Percentiles rank a stretch among this genome's conserved stretches.
These are phyloP conservation scores for Neonectria magnoliae DNA, from an alignment of 2,329 filamentous ascomycete genomes.

Conservation along the genomic window DNA sequence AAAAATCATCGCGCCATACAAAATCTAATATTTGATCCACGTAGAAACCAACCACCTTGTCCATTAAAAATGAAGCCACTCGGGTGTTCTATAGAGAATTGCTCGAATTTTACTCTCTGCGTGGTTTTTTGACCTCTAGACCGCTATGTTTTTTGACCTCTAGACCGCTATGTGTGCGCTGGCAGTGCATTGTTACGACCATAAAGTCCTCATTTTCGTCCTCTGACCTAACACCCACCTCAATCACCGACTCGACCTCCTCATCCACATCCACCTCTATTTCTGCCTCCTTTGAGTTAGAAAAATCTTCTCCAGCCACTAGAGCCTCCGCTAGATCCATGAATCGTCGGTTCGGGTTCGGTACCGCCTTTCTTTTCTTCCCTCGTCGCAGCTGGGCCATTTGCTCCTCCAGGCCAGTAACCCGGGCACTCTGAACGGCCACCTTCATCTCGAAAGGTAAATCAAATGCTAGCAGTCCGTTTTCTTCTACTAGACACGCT, in stretches of 20 bases:
- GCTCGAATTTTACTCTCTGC: not conserved
- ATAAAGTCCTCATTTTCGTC: not conserved
- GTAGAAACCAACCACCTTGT: not conserved
- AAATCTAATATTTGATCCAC: no score
- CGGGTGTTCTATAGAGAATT: not conserved
- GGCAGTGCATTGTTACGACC: not conserved
- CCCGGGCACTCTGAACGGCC: constrained; percentile 4
- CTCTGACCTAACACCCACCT: constrained; percentile 3
- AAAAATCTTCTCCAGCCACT: constrained; percentile 2
- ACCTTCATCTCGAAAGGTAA: not conserved
- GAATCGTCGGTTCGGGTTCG: constrained; percentile 20
- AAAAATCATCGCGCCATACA: not conserved
- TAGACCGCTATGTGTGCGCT: not conserved
- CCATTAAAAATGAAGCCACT: not conserved
- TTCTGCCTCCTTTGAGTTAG: not conserved
- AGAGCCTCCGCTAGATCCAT: constrained; percentile 18
- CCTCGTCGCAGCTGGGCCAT: constrained; percentile 18
- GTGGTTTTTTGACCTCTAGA: no score
- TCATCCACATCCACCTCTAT: not conserved
- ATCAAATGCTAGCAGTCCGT: no score
- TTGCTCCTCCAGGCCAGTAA: constrained; percentile 22
- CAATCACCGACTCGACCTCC: constrained; percentile 5
- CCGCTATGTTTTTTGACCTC: no score
- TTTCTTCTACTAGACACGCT: no score
- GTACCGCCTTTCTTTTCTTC: constrained; percentile 25